Evolutionary conservation across 352 stramenopile species (phyloP), one percentile per base, ranked within the genome.

Genomic region (Phytophthora ohioensis): DNA sequence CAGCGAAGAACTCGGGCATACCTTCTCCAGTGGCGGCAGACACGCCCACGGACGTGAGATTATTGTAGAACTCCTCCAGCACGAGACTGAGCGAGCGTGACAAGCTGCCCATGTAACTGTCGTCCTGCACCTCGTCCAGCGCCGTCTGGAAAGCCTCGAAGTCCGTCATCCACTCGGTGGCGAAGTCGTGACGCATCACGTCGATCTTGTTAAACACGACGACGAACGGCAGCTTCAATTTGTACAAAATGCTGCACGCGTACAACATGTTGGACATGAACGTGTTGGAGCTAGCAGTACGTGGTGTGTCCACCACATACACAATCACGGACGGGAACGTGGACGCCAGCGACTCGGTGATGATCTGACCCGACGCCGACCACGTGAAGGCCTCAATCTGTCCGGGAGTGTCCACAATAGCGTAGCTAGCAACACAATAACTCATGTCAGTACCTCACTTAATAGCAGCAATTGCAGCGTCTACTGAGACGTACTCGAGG

Each of bases 211-310:
- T 99, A 78, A 99, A 98, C 38, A 95, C 94, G 43, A 99, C 80
- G 1, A 99, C 93, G 58, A 99, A 96, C 21, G 98, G 98, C 58
- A 99, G 82, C 61, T 96, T 91, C 27, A 98, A 97, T 71, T 99
- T 98, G 87, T 99, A 99, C 48, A 99, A 79, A 78, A 99, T 99
- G 70, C 91, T 98, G 78, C 97, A 99, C 3, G 97, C 97, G 77
- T 99, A 99, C 7, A 99, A 85, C 98, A 99, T 99, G 80, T 99
- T 99, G 76, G 90, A 98, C 97, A 99, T 99, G 78, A 99, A 99
- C 15, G 98, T 99, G 69, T 98, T 98, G 12, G 98, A 97, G 46
- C 85, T 98, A 17, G 92, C 87, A 0, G 96, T 98, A 61, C 98
- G 95, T 27, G 98, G 97, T 15, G 98, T 99, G 79, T 99, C 98